Conservation (phyloP, 208 protist genomes). For the Strigomonas culicis region DNA sequence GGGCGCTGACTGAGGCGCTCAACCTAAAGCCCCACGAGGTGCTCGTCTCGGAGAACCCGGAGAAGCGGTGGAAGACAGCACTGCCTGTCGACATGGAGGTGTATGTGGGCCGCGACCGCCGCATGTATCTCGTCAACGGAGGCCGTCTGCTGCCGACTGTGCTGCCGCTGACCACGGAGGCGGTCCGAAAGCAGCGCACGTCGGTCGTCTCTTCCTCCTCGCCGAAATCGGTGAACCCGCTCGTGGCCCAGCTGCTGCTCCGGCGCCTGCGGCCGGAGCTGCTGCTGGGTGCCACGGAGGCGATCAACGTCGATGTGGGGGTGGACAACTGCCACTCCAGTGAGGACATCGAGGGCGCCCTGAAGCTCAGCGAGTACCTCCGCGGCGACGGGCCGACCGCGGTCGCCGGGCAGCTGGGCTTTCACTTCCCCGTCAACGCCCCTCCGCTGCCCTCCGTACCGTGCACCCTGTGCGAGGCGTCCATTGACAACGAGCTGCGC, state of each 20-base stretch:
- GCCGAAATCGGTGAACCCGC: conserved; percentile 1
- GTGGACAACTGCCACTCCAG: conserved; percentile 18
- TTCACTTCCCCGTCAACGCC: conserved; percentile 38
- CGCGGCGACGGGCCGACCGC: conserved; percentile 40
- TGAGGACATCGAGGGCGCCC: conserved; percentile 20
- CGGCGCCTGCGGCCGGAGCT: conserved; percentile 40
- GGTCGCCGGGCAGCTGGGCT: conserved; percentile 51
- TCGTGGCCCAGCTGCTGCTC: not conserved
- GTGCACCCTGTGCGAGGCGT: conserved; percentile 48
- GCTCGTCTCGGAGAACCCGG: not conserved
- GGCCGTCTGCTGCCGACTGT: conserved; percentile 48
- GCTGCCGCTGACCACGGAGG: conserved; percentile 14
- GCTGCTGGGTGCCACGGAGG: conserved; percentile 22
- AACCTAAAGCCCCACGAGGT: conserved; percentile 31
- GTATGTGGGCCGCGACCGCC: conserved; percentile 50
- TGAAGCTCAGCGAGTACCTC: conserved; percentile 35
- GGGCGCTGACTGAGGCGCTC: conserved; percentile 26
- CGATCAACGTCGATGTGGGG: conserved; percentile 41
- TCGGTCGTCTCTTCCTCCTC: not conserved
- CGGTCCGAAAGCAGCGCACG: not conserved
- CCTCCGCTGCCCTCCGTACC: conserved; percentile 19
- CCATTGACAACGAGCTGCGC: conserved; percentile 74
- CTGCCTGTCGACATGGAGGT: conserved; percentile 20
- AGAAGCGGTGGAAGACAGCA: conserved; percentile 16
- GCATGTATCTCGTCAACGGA: conserved; percentile 59